A percentile compares a stretch with the other conserved stretches of the same genome.
Evolutionary conservation across 1,139 yeast species (phyloP).

Genomic region (Geotrichum siamense): DNA sequence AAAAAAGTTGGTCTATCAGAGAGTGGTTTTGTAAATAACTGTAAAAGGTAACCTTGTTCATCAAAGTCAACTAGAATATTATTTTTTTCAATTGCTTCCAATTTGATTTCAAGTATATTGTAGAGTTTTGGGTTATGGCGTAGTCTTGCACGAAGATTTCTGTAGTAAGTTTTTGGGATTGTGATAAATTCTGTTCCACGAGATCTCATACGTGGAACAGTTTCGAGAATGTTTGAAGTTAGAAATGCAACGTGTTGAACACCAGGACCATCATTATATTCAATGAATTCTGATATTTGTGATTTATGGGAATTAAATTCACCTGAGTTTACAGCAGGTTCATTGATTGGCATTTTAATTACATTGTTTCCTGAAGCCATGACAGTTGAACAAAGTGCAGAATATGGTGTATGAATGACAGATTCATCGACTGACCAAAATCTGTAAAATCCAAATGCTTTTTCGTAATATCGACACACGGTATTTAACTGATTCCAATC

Average conservation of each 20-base stretch:
- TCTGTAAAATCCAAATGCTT: constrained; percentile 62
- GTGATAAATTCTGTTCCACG: constrained; percentile 67
- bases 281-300: constrained; percentile 76
- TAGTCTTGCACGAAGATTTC: constrained; percentile 39
- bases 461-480: constrained; percentile 53
- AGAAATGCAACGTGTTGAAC: constrained; percentile 72
- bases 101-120: not conserved
- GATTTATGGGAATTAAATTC: constrained; percentile 49
- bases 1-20: constrained; percentile 76
- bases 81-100: constrained; percentile 35
- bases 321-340: constrained; percentile 50
- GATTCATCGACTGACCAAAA: constrained; percentile 81
- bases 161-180: constrained; percentile 53
- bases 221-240: constrained; percentile 51
- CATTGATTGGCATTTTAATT: constrained; percentile 76
- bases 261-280: constrained; percentile 71
- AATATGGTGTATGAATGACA: constrained; percentile 58
- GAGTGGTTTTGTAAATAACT: constrained; percentile 69
- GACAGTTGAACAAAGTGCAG: constrained; percentile 67
- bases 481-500: constrained; percentile 59
- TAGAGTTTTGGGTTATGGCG: not conserved
- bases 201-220: constrained; percentile 47
- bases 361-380: constrained; percentile 63
- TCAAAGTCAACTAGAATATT: constrained; percentile 71
- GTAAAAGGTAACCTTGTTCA: constrained; percentile 61